Conservation (phyloP, 805 yeast genomes). For the Kazachstania viticola region DNA sequence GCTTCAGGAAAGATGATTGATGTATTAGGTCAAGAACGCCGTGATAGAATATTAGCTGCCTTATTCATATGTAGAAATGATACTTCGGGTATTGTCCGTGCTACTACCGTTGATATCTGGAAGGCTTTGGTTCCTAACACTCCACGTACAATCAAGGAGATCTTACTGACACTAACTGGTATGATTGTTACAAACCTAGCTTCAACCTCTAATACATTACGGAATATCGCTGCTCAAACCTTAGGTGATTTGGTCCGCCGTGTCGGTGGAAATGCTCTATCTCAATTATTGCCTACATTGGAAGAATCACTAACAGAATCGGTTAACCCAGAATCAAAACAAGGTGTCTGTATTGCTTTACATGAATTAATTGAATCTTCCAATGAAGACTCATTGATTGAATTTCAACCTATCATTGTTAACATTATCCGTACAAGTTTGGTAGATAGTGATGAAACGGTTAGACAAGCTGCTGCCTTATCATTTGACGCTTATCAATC, state of each 20-base stretch:
- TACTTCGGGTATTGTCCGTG: slow-evolving; percentile 74
- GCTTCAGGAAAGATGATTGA: slow-evolving; percentile 57
- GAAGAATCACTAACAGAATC: slow-evolving; percentile 48
- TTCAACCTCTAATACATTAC: slow-evolving; percentile 63
- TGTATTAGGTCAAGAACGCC: slow-evolving; percentile 75
- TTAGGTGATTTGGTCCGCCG: slow-evolving; percentile 91
- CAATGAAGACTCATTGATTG: slow-evolving; percentile 43
- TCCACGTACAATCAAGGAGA: slow-evolving; percentile 87
- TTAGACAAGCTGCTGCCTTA: slow-evolving; percentile 82
- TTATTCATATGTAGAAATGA: slow-evolving; percentile 92
- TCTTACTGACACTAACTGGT: slow-evolving; percentile 70
- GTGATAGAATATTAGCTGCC: slow-evolving; percentile 77
- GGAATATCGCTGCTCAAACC: slow-evolving; percentile 84
- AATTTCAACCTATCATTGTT: slow-evolving; percentile 59
- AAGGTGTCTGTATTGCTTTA: slow-evolving; percentile 93
- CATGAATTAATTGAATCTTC: slow-evolving; percentile 76
- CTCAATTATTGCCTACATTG: slow-evolving; percentile 76
- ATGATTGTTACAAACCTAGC: slow-evolving; percentile 77
- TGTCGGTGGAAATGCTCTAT: slow-evolving; percentile 79
- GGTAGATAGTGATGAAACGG: slow-evolving; percentile 59
- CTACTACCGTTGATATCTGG: slow-evolving; percentile 90
- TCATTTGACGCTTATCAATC: slow-evolving; percentile 85
- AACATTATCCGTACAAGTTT: slow-evolving; percentile 68
- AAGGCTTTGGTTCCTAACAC: slow-evolving; percentile 92
- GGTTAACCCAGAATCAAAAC: slow-evolving; percentile 72